A percentile compares a stretch with the other conserved stretches of the same genome.
Evolutionary conservation across 2,329 filamentous ascomycete genomes (phyloP).

Genomic region (Trichoderma oligosporum): DNA sequence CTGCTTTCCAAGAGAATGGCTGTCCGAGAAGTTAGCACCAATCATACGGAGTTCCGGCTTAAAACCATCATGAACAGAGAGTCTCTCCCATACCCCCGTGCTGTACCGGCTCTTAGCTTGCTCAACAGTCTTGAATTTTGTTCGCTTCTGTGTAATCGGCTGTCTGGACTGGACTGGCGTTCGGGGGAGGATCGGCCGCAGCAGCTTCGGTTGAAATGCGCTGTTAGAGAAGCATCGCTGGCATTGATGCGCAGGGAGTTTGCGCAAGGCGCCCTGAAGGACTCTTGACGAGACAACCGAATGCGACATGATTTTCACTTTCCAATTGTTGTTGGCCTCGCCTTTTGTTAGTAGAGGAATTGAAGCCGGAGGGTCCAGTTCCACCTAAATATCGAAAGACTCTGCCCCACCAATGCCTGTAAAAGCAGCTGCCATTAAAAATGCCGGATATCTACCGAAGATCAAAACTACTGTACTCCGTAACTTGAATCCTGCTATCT

Average conservation of each 20-base stretch:
- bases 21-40: slow-evolving; percentile 32
- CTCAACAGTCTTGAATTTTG: slow-evolving; percentile 52
- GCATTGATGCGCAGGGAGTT: slow-evolving; percentile 36
- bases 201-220: slow-evolving; percentile 34
- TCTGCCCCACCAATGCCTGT: slow-evolving; percentile 6
- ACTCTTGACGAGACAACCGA: slow-evolving; percentile 35
- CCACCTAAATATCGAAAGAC: slow-evolving; percentile 14
- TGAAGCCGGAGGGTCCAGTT: not conserved
- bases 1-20: slow-evolving; percentile 94
- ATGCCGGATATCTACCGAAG: slow-evolving; percentile 6
- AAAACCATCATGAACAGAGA: not conserved
- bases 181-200: slow-evolving; percentile 34
- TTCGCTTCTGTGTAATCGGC: slow-evolving; percentile 37
- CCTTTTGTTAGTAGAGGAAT: not conserved
- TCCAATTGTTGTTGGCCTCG: not conserved
- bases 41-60: not conserved
- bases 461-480: no score
- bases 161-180: slow-evolving; percentile 33
- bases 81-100: slow-evolving; percentile 44
- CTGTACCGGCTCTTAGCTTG: slow-evolving; percentile 57
- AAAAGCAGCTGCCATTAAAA: not conserved
- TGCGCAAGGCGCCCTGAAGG: slow-evolving; percentile 34
- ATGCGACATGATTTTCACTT: slow-evolving; percentile 38
- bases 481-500: no score
- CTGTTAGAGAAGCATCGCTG: slow-evolving; percentile 41